Conservation (phyloP, 768 basidiomycete genomes). For the Nidula microcarpa region DNA sequence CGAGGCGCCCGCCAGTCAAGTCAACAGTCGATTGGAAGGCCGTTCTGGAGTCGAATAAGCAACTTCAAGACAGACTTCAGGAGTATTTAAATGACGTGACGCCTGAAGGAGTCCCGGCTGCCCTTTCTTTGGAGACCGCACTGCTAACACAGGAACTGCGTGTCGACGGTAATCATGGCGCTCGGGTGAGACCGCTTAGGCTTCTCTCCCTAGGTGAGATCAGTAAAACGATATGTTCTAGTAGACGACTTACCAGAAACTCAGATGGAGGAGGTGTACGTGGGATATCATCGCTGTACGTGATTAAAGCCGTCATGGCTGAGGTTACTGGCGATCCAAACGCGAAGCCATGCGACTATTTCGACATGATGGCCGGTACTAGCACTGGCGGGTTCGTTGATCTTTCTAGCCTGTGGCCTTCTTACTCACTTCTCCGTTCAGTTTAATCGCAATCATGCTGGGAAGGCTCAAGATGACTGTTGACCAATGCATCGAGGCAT, state of each 20-base stretch:
- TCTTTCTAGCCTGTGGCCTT: too few relatives aligned
- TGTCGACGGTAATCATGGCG: neutral
- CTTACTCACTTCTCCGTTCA: neutral
- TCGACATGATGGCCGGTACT: constrained; percentile 32
- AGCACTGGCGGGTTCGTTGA: constrained; percentile 26
- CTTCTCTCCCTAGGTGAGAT: constrained; percentile 24
- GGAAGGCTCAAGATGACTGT: constrained; percentile 31
- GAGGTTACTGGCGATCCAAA: constrained; percentile 11
- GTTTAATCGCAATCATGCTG: constrained; percentile 33
- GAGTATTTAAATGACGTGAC: too few relatives aligned
- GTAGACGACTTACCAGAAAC: neutral
- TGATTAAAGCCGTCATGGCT: constrained; percentile 25
- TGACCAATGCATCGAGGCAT: constrained; percentile 25
- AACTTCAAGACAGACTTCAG: too few relatives aligned
- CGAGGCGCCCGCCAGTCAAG: constrained; percentile 8
- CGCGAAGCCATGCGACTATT: constrained; percentile 24
- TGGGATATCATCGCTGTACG: constrained; percentile 25
- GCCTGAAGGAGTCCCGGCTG: constrained; percentile 8
- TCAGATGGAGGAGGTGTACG: constrained; percentile 32
- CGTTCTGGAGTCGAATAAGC: too few relatives aligned
- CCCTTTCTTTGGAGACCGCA: constrained; percentile 18
- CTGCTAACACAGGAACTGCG: constrained; percentile 17
- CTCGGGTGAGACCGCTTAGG: constrained; percentile 15
- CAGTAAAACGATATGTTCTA: neutral
- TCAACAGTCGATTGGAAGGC: too few relatives aligned